Evolutionary conservation across 768 basidiomycete genomes (phyloP).

Genomic region (Pleurotus salmoneostramineus): DNA sequence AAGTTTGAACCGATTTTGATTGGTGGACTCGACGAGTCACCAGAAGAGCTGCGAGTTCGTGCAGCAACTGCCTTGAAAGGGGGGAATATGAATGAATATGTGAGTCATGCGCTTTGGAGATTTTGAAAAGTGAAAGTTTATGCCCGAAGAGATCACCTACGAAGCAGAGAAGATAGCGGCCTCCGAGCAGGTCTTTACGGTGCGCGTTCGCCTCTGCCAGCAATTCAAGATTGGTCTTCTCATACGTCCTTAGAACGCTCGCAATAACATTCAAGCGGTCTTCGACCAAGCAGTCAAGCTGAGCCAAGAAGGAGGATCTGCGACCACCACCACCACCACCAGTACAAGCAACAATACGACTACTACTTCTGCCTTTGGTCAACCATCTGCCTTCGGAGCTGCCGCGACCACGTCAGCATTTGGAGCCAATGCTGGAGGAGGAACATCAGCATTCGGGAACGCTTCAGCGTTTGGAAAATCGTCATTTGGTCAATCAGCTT

Average conservation of each 20-base stretch:
- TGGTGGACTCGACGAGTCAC: slow-evolving; percentile 62
- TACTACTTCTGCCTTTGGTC: slow-evolving; percentile 25
- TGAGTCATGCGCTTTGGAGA: slow-evolving; percentile 29
- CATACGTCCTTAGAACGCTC: slow-evolving; percentile 34
- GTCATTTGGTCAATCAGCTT: slow-evolving; percentile 26
- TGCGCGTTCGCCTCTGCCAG: slow-evolving; percentile 15
- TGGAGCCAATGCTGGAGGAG: slow-evolving; percentile 7
- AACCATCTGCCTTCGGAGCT: slow-evolving; percentile 19
- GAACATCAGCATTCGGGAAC: slow-evolving; percentile 25
- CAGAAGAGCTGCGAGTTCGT: slow-evolving; percentile 74
- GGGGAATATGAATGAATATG: slow-evolving; percentile 64
- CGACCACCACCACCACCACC: slow-evolving; percentile 10
- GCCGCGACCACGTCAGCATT: slow-evolving; percentile 14
- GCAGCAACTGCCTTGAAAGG: slow-evolving; percentile 52
- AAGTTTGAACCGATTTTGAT: slow-evolving; percentile 72
- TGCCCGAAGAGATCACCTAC: slow-evolving; percentile 40
- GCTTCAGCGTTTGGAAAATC: slow-evolving; percentile 25
- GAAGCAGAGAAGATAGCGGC: slow-evolving; percentile 52
- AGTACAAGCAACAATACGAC: slow-evolving; percentile 15
- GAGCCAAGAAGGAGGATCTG: slow-evolving; percentile 19
- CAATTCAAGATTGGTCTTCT: neutral
- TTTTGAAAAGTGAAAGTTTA: neutral
- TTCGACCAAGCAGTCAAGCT: slow-evolving; percentile 50
- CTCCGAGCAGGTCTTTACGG: slow-evolving; percentile 45
- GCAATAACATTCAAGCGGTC: slow-evolving; percentile 42